Base-by-base conservation (phyloP, 2,329 filamentous ascomycete species). In the Penicillium sp. region DNA sequence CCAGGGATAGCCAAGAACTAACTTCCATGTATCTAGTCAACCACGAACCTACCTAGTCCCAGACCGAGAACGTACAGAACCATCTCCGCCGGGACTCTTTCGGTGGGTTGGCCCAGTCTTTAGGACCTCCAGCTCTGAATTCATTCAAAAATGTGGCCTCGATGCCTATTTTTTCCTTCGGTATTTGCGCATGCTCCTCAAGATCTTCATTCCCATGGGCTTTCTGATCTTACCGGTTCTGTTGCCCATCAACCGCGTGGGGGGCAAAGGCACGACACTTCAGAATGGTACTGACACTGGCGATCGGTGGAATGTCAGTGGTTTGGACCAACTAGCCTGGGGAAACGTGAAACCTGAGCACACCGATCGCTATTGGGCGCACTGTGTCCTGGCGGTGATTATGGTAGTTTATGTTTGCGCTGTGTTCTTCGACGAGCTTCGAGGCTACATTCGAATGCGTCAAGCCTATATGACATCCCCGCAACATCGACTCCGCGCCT, bases 81-180 rank as follows among this genome's bases (percentile, higher is more conserved):
- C 89, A 1, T 90, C 91, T 2, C 89, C 90, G 0, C 77, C 66
- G 71, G 84, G 75, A 73, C 79, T 83, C 27, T 79, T 81, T 58
- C 75, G 73, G 67, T 86, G 84, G 84, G 75, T 85, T 50, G 70
- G 73, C 14, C 82, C 83, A 3, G 81, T 80, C 64, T 96, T 82
- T 82, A 90, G 78, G 75, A 87, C 79, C 78, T 91, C 78, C 75
- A 86, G 81, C 84, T 91, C 91, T 13, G 91, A 96, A 67, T 87
- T 99, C 66, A 96, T 99, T 69, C 89, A 94, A 54, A 96, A 97
- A 76, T 97, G 94, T 67, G 95, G 95, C 18, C 85, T 99, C 10
- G 95, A 99, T 73, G 92, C 94, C 70, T 99, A 96, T 78, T 96
- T 98, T 80, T 99, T 99, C 75, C 83, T 99, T 1, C 90, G 96